phyloP scores from a whole-genome alignment of 441 rosid species.

The Theobroma grandiflorum region DNA sequence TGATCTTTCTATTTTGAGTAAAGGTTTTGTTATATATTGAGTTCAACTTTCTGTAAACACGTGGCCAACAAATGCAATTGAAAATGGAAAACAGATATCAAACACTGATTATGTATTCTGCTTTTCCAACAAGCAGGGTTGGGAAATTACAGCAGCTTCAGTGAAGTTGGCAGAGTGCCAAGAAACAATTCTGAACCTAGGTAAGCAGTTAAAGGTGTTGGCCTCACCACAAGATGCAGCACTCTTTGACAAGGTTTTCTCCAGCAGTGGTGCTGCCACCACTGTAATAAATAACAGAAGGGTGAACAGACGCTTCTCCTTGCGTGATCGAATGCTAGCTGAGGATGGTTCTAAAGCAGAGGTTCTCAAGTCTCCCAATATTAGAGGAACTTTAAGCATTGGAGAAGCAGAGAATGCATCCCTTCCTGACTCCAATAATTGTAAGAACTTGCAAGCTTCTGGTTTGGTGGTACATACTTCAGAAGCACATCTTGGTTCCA shows the following conservation, averaged over 20 bases:
- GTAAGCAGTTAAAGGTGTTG: conserved; percentile 62
- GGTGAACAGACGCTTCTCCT: conserved; percentile 57
- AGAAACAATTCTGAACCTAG: conserved; percentile 64
- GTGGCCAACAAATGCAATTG: neutral
- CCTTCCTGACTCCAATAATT: conserved; percentile 27
- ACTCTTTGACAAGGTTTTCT: conserved; percentile 49
- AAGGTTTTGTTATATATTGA: neutral
- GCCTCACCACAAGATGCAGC: conserved; percentile 53
- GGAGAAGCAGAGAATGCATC: conserved; percentile 29
- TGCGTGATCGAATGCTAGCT: conserved; percentile 66
- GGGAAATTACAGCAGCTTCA: conserved; percentile 62
- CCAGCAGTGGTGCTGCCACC: conserved; percentile 37
- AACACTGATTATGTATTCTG: conserved; percentile 13
- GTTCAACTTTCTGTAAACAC: neutral
- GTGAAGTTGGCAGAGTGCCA: conserved; percentile 74
- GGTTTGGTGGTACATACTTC: conserved; percentile 37
- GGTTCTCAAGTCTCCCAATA: conserved; percentile 34
- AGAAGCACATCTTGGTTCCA: conserved; percentile 41
- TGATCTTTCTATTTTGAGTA: neutral
- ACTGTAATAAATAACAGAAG: conserved; percentile 37
- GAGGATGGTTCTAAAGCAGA: conserved; percentile 51
- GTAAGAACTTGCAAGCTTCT: conserved; percentile 33
- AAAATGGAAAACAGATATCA: neutral
- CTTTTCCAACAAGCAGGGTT: conserved; percentile 45
- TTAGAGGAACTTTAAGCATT: conserved; percentile 25